Percentiles rank a stretch among this genome's conserved stretches.
These are phyloP conservation scores for Simmondsia chinensis DNA, from an alignment of 148 eudicot genomes.

Conservation along the genomic window DNA sequence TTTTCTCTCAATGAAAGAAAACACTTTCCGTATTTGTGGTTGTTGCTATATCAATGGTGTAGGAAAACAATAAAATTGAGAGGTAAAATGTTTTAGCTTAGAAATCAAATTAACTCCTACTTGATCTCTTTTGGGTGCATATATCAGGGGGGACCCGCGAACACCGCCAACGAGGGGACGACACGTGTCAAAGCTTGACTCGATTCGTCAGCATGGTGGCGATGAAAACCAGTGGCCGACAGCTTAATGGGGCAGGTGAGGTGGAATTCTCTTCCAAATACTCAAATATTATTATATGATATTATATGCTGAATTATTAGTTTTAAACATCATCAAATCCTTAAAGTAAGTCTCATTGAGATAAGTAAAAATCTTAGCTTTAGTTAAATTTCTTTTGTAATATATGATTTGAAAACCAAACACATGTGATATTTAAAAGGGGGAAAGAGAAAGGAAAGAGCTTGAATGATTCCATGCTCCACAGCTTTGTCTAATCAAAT, in stretches of 20 bases:
- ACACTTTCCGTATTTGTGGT: too few relatives aligned
- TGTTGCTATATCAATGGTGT: too few relatives aligned
- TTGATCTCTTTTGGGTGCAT: too few relatives aligned
- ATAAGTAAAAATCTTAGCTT: slow-evolving; percentile 22
- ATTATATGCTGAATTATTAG: slow-evolving; percentile 16
- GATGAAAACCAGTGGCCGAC: slow-evolving; percentile 40
- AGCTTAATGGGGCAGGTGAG: slow-evolving; percentile 28
- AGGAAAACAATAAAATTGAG: too few relatives aligned
- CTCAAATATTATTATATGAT: slow-evolving; percentile 3
- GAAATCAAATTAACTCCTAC: too few relatives aligned
- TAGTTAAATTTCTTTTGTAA: slow-evolving; percentile 17
- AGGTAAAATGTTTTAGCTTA: too few relatives aligned
- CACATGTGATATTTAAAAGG: slow-evolving; percentile 20
- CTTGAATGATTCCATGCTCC: slow-evolving; percentile 14
- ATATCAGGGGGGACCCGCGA: slow-evolving; percentile 8
- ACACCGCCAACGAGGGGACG: slow-evolving; percentile 11
- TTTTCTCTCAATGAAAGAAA: too few relatives aligned
- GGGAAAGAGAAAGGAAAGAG: not conserved
- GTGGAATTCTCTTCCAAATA: slow-evolving; percentile 19
- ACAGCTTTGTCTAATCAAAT: slow-evolving; percentile 28
- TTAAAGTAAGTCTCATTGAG: slow-evolving; percentile 25
- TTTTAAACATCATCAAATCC: slow-evolving; percentile 32
- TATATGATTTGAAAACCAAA: slow-evolving; percentile 27
- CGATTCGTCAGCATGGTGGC: slow-evolving; percentile 7
- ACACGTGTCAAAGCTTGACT: slow-evolving; percentile 17